phyloP scores from a whole-genome alignment of 2,329 filamentous ascomycete genomes.

The Cadophora gregata region DNA sequence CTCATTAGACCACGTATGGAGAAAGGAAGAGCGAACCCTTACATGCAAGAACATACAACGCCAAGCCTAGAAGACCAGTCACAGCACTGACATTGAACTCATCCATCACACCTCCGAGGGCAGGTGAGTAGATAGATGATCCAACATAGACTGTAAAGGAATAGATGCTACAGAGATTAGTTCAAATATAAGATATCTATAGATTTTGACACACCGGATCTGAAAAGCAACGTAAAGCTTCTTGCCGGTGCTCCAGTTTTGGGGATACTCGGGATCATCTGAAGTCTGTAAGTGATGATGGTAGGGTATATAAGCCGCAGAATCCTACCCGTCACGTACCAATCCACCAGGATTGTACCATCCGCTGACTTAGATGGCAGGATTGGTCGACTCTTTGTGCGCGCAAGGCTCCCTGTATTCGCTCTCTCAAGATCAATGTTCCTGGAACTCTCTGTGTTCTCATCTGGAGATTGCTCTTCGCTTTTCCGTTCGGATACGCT shows the following conservation, averaged over 20 bases:
- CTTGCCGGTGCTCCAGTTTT: conserved; percentile 55
- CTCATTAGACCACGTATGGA: background rate
- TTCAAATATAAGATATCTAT: conserved; percentile 35
- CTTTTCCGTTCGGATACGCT: background rate
- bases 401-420: background rate
- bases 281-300: background rate
- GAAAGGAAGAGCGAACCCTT: background rate
- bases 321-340: conserved; percentile 13
- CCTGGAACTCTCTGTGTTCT: background rate
- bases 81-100: conserved; percentile 58
- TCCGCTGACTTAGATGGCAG: conserved; percentile 9
- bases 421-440: background rate
- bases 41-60: conserved; percentile 64
- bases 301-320: background rate
- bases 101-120: conserved; percentile 51
- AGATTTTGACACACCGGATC: background rate
- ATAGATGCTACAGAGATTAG: conserved; percentile 46
- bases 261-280: conserved; percentile 50
- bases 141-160: conserved; percentile 62
- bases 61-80: conserved; percentile 59
- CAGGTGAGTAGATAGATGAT: conserved; percentile 52
- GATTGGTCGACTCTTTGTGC: conserved; percentile 6
- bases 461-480: background rate
- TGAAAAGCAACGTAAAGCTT: conserved; percentile 46
- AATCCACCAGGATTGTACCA: conserved; percentile 21